A percentile compares a stretch with the other conserved stretches of the same genome.
phyloP scores from a whole-genome alignment of 2,329 filamentous ascomycete genomes.

The Trichoderma sp. region DNA sequence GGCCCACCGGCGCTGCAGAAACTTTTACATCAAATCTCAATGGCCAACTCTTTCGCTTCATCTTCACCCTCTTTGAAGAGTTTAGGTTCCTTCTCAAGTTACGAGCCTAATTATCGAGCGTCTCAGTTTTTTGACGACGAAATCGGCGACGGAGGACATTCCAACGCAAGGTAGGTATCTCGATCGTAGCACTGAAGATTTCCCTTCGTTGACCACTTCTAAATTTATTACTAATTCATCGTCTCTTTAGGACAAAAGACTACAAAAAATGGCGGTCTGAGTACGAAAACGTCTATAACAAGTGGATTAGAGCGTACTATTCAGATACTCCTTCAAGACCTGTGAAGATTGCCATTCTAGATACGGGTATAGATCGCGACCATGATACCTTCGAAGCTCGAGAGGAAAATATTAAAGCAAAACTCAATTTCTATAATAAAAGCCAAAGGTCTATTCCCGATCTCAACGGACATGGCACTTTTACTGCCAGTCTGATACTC shows the following conservation, averaged over 20 bases:
- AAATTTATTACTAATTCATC: not conserved
- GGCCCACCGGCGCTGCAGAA: not conserved
- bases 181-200: not conserved
- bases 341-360: not conserved
- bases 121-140: not conserved
- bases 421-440: not conserved
- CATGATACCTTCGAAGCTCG: not conserved
- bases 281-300: not conserved
- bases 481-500: not conserved
- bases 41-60: not conserved
- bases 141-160: not conserved
- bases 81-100: not conserved
- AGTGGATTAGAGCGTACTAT: not conserved
- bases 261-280: not conserved
- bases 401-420: not conserved
- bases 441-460: not conserved
- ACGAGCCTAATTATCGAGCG: not conserved
- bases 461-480: not conserved
- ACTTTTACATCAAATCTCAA: not conserved
- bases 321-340: not conserved
- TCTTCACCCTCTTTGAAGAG: not conserved
- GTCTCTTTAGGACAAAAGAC: not conserved
- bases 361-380: not conserved
- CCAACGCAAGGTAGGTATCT: not conserved
- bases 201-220: not conserved